Evolutionary conservation across 1,139 yeast species (phyloP).

Genomic region (Geotrichum aggregatum): DNA sequence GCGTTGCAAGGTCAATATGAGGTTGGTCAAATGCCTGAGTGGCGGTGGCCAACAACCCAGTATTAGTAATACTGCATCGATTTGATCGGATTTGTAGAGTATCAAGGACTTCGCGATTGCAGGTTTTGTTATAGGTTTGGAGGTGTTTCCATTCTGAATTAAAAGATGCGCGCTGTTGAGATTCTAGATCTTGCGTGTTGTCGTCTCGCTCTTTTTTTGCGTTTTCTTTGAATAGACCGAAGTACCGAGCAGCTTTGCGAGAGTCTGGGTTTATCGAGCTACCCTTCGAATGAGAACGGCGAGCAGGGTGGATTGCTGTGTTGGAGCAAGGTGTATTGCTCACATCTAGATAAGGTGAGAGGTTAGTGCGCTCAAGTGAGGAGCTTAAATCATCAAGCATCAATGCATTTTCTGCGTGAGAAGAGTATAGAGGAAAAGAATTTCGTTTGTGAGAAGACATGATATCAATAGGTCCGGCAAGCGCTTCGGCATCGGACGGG

Average conservation of each 20-base stretch:
- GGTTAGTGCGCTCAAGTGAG: not conserved
- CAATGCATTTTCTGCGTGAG: not conserved
- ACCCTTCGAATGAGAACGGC: not conserved
- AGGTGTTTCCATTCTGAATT: too few species aligned
- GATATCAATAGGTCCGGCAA: not conserved
- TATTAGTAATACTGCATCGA: too few species aligned
- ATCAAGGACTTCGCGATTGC: too few species aligned
- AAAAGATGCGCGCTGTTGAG: too few species aligned
- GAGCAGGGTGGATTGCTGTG: too few species aligned
- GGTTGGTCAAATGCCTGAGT: too few species aligned
- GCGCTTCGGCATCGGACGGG: not conserved
- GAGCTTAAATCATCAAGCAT: not conserved
- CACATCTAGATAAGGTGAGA: too few species aligned
- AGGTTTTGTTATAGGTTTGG: too few species aligned
- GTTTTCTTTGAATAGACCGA: constrained; percentile 45
- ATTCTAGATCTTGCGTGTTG: constrained; percentile 2
- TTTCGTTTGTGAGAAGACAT: not conserved
- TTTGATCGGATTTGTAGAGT: too few species aligned
- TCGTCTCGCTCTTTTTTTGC: constrained; percentile 24
- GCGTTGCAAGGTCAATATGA: too few species aligned
- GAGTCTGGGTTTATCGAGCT: constrained; percentile 30
- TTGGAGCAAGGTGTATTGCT: too few species aligned
- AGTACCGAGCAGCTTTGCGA: constrained; percentile 52
- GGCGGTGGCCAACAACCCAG: too few species aligned
- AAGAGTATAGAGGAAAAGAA: constrained; percentile 1